Percentiles rank a stretch among this genome's conserved stretches.
Evolutionary conservation across 768 basidiomycete genomes (phyloP).

Genomic region (Boletus patriciae): DNA sequence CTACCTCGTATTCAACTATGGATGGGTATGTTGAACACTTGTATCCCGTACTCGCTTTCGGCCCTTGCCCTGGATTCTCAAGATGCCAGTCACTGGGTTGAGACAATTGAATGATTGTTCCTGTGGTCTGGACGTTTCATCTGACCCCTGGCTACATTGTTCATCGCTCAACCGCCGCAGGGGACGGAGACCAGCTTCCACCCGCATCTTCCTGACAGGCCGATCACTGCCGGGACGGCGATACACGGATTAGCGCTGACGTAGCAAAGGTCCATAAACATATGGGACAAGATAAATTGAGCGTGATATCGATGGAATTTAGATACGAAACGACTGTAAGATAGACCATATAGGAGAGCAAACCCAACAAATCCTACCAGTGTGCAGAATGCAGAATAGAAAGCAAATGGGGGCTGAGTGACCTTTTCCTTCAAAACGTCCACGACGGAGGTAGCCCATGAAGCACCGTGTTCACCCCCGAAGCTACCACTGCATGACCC

Average conservation of each 20-base stretch:
- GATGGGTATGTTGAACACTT: not conserved
- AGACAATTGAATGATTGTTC: not conserved
- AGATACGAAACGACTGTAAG: not conserved
- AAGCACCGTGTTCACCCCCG: not conserved
- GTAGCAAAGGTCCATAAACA: not conserved
- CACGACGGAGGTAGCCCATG: not conserved
- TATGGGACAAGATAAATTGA: not conserved
- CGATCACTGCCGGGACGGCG: not conserved
- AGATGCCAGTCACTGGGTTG: not conserved
- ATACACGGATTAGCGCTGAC: constrained; percentile 1
- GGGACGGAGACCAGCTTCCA: not conserved
- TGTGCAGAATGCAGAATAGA: not conserved
- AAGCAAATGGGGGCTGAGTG: not conserved
- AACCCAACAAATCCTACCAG: not conserved
- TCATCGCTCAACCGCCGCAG: not conserved
- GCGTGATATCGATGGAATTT: not conserved
- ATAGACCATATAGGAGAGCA: not conserved
- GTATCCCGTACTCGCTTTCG: not conserved
- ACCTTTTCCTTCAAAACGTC: not conserved
- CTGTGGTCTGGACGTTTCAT: not conserved
- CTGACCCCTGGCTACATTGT: not conserved
- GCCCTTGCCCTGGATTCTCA: not conserved
- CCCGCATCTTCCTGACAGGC: not conserved
- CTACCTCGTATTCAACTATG: not conserved
- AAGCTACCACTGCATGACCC: constrained; percentile 30